Evolutionary conservation across 2,329 filamentous ascomycete genomes (phyloP), one percentile per base, ranked within the genome.

Genomic region (Aspergillus amoenus): DNA sequence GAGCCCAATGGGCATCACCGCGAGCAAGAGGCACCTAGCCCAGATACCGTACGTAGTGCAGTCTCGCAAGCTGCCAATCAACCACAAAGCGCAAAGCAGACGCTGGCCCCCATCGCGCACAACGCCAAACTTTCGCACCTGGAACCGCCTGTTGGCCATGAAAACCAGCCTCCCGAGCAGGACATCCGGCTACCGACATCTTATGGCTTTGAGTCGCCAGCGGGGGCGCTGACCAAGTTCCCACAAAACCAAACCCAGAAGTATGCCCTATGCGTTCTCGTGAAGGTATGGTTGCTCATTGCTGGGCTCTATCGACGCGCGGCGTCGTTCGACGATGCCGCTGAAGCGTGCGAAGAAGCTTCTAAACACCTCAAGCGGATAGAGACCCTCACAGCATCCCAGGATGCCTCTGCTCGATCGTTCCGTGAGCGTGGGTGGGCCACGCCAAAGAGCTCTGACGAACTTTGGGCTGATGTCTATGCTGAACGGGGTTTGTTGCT

Each of bases 271-370:
- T 79, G 79, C 4, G 69, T 87, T 11, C 74, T 99, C 15, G 79
- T 92, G 18, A 88, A 88, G 63, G 87, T 97, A 32, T 99, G 94
- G 94, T 80, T 97, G 8, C 88, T 94, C 70, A 91, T 97, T 60
- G 89, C 91, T 2, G 89, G 89, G 0, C 87, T 97, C 62, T 99
- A 97, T 70, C 85, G 91, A 27, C 85, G 91, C 52, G 91, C 93
- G 7, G 84, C 84, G 8, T 86, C 95, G 78, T 85, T 86, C 55
- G 88, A 93, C 18, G 93, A 97, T 70, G 87, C 90, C 12, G 85
- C 84, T 64, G 90, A 88, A 52, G 91, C 93, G 6, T 84, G 93
- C 27, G 82, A 86, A 11, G 94, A 97, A 78, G 94, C 93, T 1
- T 82, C 86, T 58, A 90, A 89, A 68, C 81, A 96, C 37, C 87